Evolutionary conservation across 2,329 filamentous ascomycete genomes (phyloP), one percentile per base, ranked within the genome.

Genomic region (Dothiorella sarmentorum): DNA sequence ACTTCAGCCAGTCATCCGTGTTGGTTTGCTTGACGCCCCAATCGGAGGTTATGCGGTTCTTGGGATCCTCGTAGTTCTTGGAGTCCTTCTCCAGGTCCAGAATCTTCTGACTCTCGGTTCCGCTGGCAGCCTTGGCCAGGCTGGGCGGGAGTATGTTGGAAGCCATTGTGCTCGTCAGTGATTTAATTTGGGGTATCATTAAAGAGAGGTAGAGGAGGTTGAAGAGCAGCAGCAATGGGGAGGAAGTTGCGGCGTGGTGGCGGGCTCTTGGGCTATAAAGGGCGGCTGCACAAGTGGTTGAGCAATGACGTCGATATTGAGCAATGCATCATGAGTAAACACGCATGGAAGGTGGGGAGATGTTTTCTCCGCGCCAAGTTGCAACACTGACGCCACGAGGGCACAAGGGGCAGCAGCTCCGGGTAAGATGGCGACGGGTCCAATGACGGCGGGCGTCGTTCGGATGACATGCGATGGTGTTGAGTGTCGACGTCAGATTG

Each of bases 1-100:
- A 80, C 55, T 82, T 84, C 56, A 95, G 77, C 90, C 89, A 94
- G 69, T 91, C 82, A 67, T 96, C 91, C 1, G 87, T 86, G 66
- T 87, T 87, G 40, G 78, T 76, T 66, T 91, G 82, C 72, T 87
- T 90, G 26, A 87, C 84, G 20, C 91, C 91, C 74, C 49, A 90
- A 67, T 96, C 90, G 49, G 86, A 87, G 0, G 90, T 93, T 63
- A 91, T 83, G 37, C 82, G 79, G 31, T 81, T 78, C 35, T 83
- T 79, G 51, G 67, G 64, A 59, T 81, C 73, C 24, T 43, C 75
- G 2, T 84, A 78, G 67, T 90, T 80, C 57, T 84, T 81, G 3
- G 76, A 87, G 61, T 85, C 76, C 38, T 74, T 73, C 24, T 78
- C 71, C 47, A 92, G 76, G 66, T 91, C 85, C 15, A 79, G 77